Evolutionary conservation across 2,329 filamentous ascomycete species (phyloP), one percentile per base, ranked within the genome.

Genomic region (Pestalotiopsis fici): DNA sequence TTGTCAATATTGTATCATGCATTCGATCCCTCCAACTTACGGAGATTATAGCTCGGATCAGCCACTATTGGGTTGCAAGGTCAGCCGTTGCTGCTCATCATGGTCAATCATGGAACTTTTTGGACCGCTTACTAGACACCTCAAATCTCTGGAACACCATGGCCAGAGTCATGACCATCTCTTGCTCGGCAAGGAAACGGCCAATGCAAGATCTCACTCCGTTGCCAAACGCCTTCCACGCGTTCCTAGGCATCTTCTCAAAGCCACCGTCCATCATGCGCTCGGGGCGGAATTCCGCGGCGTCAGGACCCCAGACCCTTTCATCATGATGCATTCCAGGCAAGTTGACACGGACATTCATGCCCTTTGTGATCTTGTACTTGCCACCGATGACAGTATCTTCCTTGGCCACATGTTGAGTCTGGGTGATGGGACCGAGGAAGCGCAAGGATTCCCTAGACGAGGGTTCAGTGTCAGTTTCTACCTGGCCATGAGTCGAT

Each of bases 171-270:
- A 93, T 79, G 5, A 91, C 75, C 2, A 86, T 84, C 77, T 95
- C 92, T 74, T 94, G 92, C 89, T 89, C 91, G 1, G 92, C 91
- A 74, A 94, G 94, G 0, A 87, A 84, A 1, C 91, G 82, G 3
- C 92, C 92, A 69, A 94, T 94, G 71, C 92, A 95, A 1, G 83
- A 90, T 65, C 92, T 82, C 70, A 86, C 83, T 1, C 91, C 92
- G 67, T 92, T 91, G 2, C 92, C 92, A 71, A 94, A 95, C 3
- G 92, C 91, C 78, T 92, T 92, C 89, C 88, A 91, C 37, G 85
- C 84, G 65, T 87, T 88, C 13, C 83, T 83, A 28, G 88, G 90
- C 6, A 92, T 82, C 27, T 87, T 86, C 68, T 88, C 86, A 72
- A 93, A 94, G 25, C 86, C 83, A 13, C 90, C 90, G 47, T 92